A percentile compares a stretch with the other conserved stretches of the same genome.
Evolutionary conservation across 192 early-diverging fungal species (phyloP).

Genomic region (Coemansia sp.): DNA sequence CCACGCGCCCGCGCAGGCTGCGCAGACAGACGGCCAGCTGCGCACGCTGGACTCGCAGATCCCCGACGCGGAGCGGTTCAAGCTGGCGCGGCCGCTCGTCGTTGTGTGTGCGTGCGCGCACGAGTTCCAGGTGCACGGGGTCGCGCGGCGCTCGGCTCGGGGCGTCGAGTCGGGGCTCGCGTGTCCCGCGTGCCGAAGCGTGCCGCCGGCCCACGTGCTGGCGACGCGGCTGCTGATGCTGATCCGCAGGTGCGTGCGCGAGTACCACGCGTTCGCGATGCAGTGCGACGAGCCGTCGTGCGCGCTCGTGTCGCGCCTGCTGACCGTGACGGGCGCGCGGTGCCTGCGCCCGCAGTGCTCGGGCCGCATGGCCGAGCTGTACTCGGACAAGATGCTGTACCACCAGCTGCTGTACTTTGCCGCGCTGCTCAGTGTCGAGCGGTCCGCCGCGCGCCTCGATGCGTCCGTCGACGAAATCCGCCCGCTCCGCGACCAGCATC

Average conservation of each 20-base stretch:
- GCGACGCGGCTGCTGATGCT: slow-evolving; percentile 60
- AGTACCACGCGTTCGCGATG: slow-evolving; percentile 72
- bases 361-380: slow-evolving; percentile 66
- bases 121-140: slow-evolving; percentile 32
- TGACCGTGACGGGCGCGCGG: slow-evolving; percentile 66
- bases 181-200: slow-evolving; percentile 59
- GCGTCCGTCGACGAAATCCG: slow-evolving; percentile 13
- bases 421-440: slow-evolving; percentile 46
- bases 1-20: slow-evolving; percentile 15
- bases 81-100: slow-evolving; percentile 53
- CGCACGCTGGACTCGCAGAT: slow-evolving; percentile 78
- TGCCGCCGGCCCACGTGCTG: slow-evolving; percentile 52
- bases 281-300: slow-evolving; percentile 83
- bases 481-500: slow-evolving; percentile 38
- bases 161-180: slow-evolving; percentile 32
- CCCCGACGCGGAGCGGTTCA: slow-evolving; percentile 66
- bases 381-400: slow-evolving; percentile 72
- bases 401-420: slow-evolving; percentile 80
- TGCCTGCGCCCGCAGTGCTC: slow-evolving; percentile 68
- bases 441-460: slow-evolving; percentile 23
- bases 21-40: slow-evolving; percentile 50
- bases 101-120: slow-evolving; percentile 65
- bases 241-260: slow-evolving; percentile 66
- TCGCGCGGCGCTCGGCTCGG: slow-evolving; percentile 13
- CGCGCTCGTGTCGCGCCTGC: slow-evolving; percentile 58